Conservation (phyloP, 441 rosid species). For the Erodium chrysanthum region DNA sequence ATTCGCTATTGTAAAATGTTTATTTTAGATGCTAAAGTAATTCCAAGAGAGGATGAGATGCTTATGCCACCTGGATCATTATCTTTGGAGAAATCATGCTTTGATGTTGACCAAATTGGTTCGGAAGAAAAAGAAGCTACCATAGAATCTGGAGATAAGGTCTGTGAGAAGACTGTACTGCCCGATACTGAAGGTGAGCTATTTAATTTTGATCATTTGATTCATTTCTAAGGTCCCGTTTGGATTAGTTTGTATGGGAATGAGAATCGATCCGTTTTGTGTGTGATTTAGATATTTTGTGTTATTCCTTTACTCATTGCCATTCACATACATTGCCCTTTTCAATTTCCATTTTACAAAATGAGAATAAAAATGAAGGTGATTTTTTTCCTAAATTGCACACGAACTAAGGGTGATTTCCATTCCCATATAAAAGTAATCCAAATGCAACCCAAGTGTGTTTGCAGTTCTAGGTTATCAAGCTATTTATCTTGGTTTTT, state of each 20-base stretch:
- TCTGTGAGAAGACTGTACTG: constrained; percentile 18
- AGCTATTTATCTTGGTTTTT: not conserved
- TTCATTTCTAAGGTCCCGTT: too few relatives aligned
- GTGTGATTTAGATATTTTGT: too few relatives aligned
- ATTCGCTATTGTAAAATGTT: not conserved
- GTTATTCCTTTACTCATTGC: too few relatives aligned
- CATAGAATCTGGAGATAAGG: constrained; percentile 22
- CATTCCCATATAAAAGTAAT: too few relatives aligned
- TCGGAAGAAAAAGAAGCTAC: constrained; percentile 21
- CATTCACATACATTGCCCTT: too few relatives aligned
- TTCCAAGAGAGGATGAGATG: constrained; percentile 15
- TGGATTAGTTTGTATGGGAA: too few relatives aligned
- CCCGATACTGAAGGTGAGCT: constrained; percentile 24
- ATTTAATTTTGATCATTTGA: not conserved
- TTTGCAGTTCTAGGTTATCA: not conserved
- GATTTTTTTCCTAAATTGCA: too few relatives aligned
- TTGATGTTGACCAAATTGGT: constrained; percentile 17
- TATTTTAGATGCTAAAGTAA: constrained; percentile 20
- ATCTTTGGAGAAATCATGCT: constrained; percentile 15
- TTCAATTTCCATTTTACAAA: too few relatives aligned
- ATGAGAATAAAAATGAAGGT: too few relatives aligned
- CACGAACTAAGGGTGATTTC: too few relatives aligned
- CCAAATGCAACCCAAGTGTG: not conserved
- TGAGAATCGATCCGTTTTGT: too few relatives aligned
- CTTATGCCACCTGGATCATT: constrained; percentile 18